These are phyloP conservation scores for Silybum marianum DNA, from an alignment of 129 eudicot genomes.

Conservation along the genomic window DNA sequence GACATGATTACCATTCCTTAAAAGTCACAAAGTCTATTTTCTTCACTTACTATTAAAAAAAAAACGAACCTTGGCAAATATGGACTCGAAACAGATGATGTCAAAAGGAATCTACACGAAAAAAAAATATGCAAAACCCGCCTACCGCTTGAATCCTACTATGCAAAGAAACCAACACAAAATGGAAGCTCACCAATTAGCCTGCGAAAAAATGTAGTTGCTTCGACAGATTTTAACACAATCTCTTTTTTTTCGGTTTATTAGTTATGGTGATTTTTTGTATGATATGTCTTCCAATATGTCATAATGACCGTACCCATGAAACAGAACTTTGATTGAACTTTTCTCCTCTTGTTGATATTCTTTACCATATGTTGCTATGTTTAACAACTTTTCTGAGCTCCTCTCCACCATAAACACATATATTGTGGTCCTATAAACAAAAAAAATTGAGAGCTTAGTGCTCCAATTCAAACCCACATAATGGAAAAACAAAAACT, in stretches of 20 bases:
- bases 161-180: conserved; percentile 22
- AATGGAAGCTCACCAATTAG: background rate
- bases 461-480: background rate
- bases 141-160: background rate
- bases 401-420: conserved; percentile 70
- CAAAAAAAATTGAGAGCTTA: background rate
- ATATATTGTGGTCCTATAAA: conserved; percentile 62
- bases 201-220: background rate
- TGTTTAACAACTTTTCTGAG: conserved; percentile 44
- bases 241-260: conserved; percentile 26
- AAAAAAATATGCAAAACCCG: conserved; percentile 3
- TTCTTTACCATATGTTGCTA: conserved; percentile 85
- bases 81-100: conserved; percentile 15
- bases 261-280: conserved; percentile 13
- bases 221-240: conserved; percentile 26
- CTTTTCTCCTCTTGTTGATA: conserved; percentile 49
- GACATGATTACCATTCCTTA: conserved; percentile 8
- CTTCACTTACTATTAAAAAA: conserved; percentile 11
- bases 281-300: conserved; percentile 50
- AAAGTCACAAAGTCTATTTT: background rate
- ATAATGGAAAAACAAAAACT: background rate
- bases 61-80: conserved; percentile 4
- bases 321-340: conserved; percentile 68
- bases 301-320: conserved; percentile 92
- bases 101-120: conserved; percentile 45